Evolutionary conservation across 768 basidiomycete genomes (phyloP), one percentile per base, ranked within the genome.

Genomic region (Pleurotus salmoneostramineus): DNA sequence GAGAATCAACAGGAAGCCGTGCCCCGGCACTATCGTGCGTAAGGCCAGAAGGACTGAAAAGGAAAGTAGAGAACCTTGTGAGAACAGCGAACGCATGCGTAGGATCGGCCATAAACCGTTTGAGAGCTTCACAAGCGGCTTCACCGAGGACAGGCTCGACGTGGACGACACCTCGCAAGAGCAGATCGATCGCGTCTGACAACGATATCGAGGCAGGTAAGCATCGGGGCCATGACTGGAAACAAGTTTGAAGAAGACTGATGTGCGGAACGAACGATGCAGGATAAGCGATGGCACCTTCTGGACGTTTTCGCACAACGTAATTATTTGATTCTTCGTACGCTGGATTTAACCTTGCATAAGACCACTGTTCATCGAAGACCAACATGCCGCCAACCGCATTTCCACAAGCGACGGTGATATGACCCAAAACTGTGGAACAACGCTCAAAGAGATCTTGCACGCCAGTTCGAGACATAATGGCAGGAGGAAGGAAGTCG

Each of bases 151-250:
- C 64, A 1, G 91, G 89, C 61, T 97, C 93, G 33, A 94, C 84
- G 62, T 96, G 95, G 27, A 92, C 78, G n/a, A 92, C 81, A 1
- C 89, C 91, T 35, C 85, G 82, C 47, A 95, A 75, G 27, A 95
- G 81, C 77, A 93, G 85, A 62, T 93, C 88, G 51, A 93, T 77
- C 0, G 85, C 82, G 44, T 88, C 87, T 8, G 77, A 67, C 49
- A 88, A 68, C 44, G 82, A 64, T 34, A 83, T 74, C 3, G 79
- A 75, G 2, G 78, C 71, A 65, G 87, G 83, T 44, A 94, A 75
- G 64, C 85, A 89, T 2, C 95, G 83, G 0, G 95, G 95, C 85
- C 93, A 89, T 4, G 90, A 82, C 59, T 89, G 87, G 69, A 94
- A 89, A 65, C 88, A 85, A 0, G 87, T 83, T 62, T 88, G 83